Evolutionary conservation across 768 basidiomycete genomes (phyloP), one percentile per base, ranked within the genome.

Genomic region (Rhizopogon roseolus): DNA sequence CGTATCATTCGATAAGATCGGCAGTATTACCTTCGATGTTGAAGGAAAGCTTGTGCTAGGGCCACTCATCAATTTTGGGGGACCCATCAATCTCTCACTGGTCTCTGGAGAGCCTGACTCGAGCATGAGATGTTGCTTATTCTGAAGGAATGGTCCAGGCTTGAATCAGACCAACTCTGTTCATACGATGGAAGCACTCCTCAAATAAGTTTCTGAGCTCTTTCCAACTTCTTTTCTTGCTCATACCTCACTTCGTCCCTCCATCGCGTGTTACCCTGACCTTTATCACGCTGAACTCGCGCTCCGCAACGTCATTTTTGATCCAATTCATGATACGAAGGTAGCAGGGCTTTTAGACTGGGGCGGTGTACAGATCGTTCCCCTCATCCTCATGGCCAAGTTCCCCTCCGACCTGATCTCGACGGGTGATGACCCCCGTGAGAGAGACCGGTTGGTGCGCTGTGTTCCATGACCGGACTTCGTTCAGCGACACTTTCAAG

Each of bases 251-350:
- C 32, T 48, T 48, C 14, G 19, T 48, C 6, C 45, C 45, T 48
- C 32, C 19, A 22, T 16, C n/a, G n/a, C 45, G 2, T 22, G 19
- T 34, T 48, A 22, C 19, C 7, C 34, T 48, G 32, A 32, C 9
- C 14, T 48, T 48, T n/a, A 25, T 8, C 44, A 42, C 10, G 37
- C 41, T 16, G 36, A 52, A 22, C 41, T 43, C 41, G 38, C 38
- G 27, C 9, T 8, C 5, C 16, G 67, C 29, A 65, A 52, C 22
- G 14, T 29, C 51, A 8, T 34, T 34, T 34, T 34, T 34, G 1
- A 34, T 34, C 32, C 32, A 34, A 34, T 10, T 3, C 8, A 34
- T 10, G 8, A 34, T 34, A 34, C 32, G 10, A 34, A 34, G 1
- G 10, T 34, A 8, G 32, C 10, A 10, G 32, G 32, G 8, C 1